Conservation (phyloP, 1,139 yeast genomes). For the Suhomyces taliae region DNA sequence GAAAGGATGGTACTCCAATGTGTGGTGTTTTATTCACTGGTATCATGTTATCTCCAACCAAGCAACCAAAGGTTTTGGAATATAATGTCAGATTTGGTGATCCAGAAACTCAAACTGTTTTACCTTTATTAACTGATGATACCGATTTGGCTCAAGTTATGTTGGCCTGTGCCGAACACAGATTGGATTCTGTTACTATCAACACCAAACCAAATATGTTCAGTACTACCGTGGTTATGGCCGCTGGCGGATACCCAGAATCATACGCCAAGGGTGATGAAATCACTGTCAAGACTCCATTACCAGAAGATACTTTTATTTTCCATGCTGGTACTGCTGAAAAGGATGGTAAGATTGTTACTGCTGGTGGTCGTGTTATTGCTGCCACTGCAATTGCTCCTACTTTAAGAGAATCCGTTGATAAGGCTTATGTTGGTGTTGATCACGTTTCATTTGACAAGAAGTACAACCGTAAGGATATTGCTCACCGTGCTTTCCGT, state of each 20-base stretch:
- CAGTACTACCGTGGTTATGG: slow-evolving; percentile 90
- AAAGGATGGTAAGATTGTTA: slow-evolving; percentile 60
- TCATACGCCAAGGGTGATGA: slow-evolving; percentile 81
- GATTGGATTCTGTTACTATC: slow-evolving; percentile 82
- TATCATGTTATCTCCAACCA: slow-evolving; percentile 77
- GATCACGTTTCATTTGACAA: slow-evolving; percentile 68
- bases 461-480: slow-evolving; percentile 86
- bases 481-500: slow-evolving; percentile 94
- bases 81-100: slow-evolving; percentile 98
- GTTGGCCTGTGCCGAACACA: slow-evolving; percentile 92
- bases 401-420: slow-evolving; percentile 76
- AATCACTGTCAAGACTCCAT: slow-evolving; percentile 55
- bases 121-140: slow-evolving; percentile 78
- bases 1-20: slow-evolving; percentile 93
- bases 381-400: slow-evolving; percentile 88
- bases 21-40: slow-evolving; percentile 98
- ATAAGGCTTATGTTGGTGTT: slow-evolving; percentile 83
- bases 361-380: slow-evolving; percentile 96
- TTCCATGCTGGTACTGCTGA: slow-evolving; percentile 93
- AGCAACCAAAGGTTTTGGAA: slow-evolving; percentile 90
- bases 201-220: slow-evolving; percentile 59
- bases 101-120: slow-evolving; percentile 96
- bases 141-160: slow-evolving; percentile 91
- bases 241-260: slow-evolving; percentile 98
- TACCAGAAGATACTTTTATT: slow-evolving; percentile 60